Evolutionary conservation across 1,139 yeast genomes (phyloP), one percentile per base, ranked within the genome.

Genomic region (Hansenula anomala): DNA sequence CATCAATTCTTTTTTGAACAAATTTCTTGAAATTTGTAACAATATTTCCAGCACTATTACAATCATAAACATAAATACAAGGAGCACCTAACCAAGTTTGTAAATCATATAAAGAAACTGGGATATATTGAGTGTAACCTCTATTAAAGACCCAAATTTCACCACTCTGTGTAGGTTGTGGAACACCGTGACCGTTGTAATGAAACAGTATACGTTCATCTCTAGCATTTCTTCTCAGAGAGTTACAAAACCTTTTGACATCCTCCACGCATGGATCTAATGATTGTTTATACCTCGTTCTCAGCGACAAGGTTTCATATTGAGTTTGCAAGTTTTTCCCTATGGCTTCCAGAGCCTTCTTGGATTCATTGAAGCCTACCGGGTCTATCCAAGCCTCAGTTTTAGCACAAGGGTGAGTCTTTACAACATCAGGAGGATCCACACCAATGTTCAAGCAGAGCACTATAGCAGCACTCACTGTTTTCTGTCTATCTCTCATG

Each of bases 1-100:
- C 96, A 48, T 83, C 92, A 19, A 88, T 83, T 50, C 97, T 75
- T 57, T 89, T 88, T 51, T 88, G 95, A 2, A 89, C 95, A 61
- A 90, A 90, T 51, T 85, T 79, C 54, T 87, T 86, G 67, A 89
- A 92, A 60, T 90, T 90, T 47, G 79, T 81, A 22, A 94, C 88
- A 44, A 94, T 89, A 61, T 89, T 87, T 1, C 97, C 98, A 3
- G 98, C 97, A 47, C 89, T 85, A 54, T 84, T 88, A 60, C 97
- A 89, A 61, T 92, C 99, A 60, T 85, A 89, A 33, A 90, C 96
- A 62, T 86, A 90, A 26, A 92, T 84, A 39, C 95, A 94, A 0
- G 99, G 98, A 1, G 97, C 97, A 10, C 98, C 98, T 14, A 92
- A 68, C 98, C 98, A 92, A 1, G 95, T 83, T 56, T 92, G 98